phyloP scores from a whole-genome alignment of 805 yeast species.

The Ogataea polymorpha region DNA sequence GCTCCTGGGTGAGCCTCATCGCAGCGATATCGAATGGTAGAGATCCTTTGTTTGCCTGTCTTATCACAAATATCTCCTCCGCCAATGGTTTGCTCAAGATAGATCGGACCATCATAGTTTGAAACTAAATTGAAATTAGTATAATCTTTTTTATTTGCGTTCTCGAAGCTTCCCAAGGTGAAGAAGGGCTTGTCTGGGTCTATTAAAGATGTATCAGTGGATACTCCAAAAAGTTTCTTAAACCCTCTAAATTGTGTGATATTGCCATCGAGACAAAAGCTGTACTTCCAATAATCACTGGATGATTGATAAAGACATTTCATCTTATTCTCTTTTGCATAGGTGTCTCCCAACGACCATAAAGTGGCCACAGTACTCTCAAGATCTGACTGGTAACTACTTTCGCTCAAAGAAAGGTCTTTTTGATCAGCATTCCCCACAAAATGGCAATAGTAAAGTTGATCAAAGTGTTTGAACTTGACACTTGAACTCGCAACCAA shows the following conservation, averaged over 20 bases:
- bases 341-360: not conserved
- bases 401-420: not conserved
- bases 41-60: conserved; percentile 29
- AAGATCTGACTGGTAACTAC: not conserved
- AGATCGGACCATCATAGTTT: conserved; percentile 25
- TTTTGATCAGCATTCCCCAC: too few relatives aligned
- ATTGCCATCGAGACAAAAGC: conserved; percentile 5
- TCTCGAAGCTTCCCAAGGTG: conserved; percentile 17
- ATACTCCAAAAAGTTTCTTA: not conserved
- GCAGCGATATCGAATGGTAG: conserved; percentile 29
- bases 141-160: conserved; percentile 12
- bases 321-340: not conserved
- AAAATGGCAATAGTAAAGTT: not conserved
- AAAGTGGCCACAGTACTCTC: not conserved
- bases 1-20: conserved; percentile 18
- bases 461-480: not conserved
- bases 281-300: conserved; percentile 17
- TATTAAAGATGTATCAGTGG: not conserved
- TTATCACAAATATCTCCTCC: conserved; percentile 35
- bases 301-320: conserved; percentile 4
- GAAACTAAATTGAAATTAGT: conserved; percentile 27
- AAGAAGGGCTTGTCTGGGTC: not conserved
- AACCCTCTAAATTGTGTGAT: conserved; percentile 6
- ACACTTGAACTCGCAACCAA: not conserved
- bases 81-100: conserved; percentile 27